Conservation (phyloP, 306 rosid genomes). For the Quercus variabilis region DNA sequence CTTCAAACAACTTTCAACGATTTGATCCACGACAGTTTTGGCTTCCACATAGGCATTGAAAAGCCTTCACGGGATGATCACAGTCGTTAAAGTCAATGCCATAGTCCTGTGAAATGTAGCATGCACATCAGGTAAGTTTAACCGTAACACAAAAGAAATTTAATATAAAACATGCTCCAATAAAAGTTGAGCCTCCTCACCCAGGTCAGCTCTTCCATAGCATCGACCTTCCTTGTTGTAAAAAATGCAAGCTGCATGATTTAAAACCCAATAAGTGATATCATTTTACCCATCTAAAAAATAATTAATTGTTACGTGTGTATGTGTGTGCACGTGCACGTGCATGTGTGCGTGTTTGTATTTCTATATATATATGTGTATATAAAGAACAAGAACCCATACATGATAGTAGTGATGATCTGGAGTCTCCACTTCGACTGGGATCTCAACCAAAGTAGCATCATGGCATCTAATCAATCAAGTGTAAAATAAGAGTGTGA, state of each 20-base stretch:
- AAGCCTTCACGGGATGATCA: slow-evolving; percentile 6
- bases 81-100: slow-evolving; percentile 24
- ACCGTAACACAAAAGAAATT: too few relatives aligned
- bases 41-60: slow-evolving; percentile 18
- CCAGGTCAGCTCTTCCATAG: slow-evolving; percentile 36
- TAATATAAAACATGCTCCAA: neutral
- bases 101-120: slow-evolving; percentile 28
- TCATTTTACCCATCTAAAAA: too few relatives aligned
- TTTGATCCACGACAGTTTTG: slow-evolving; percentile 4
- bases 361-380: too few relatives aligned
- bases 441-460: slow-evolving; percentile 32
- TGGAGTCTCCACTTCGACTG: slow-evolving; percentile 32
- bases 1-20: too few relatives aligned
- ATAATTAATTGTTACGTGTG: too few relatives aligned
- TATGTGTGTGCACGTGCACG: too few relatives aligned
- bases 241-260: slow-evolving; percentile 25
- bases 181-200: neutral
- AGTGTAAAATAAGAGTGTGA: neutral
- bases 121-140: neutral
- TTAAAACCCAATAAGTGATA: too few relatives aligned
- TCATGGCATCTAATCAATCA: slow-evolving; percentile 19
- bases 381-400: neutral
- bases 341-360: too few relatives aligned
- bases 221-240: slow-evolving; percentile 23
- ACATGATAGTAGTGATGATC: slow-evolving; percentile 32